Percentiles rank a stretch among this genome's conserved stretches.
Evolutionary conservation across 139 green algal genomes (phyloP).

Genomic region (Marvania coccoides): DNA sequence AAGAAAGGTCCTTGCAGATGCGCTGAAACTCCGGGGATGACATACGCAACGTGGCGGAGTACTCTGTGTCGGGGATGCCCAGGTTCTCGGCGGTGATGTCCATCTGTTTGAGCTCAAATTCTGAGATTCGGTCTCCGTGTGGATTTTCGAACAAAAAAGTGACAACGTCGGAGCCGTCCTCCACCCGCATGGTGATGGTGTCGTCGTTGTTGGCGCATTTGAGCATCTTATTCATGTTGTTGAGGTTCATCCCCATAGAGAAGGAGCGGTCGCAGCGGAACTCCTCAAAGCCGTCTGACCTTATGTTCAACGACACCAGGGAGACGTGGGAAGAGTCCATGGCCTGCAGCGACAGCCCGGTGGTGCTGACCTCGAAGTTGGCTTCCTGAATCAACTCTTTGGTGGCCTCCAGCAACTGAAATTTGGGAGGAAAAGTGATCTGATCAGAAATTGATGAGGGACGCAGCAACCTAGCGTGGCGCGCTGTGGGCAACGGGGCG

Average conservation of each 20-base stretch:
- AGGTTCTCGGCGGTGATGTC: slow-evolving; percentile 97
- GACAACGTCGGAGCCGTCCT: slow-evolving; percentile 81
- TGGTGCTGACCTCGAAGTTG: slow-evolving; percentile 89
- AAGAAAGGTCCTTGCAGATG: slow-evolving; percentile 71
- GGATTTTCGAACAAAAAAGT: slow-evolving; percentile 90
- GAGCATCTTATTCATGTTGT: slow-evolving; percentile 94
- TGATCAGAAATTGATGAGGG: background rate
- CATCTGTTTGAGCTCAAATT: slow-evolving; percentile 99
- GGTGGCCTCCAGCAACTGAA: slow-evolving; percentile 79
- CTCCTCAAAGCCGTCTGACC: slow-evolving; percentile 90
- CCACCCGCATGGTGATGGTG: slow-evolving; percentile 88
- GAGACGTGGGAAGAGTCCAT: slow-evolving; percentile 96
- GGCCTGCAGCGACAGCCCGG: slow-evolving; percentile 79
- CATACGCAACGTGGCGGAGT: slow-evolving; percentile 76
- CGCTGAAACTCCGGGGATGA: slow-evolving; percentile 83
- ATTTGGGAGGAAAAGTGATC: background rate
- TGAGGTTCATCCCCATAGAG: slow-evolving; percentile 82
- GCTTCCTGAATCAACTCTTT: slow-evolving; percentile 93
- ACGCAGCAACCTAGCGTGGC: background rate
- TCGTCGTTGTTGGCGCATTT: slow-evolving; percentile 94
- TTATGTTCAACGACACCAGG: slow-evolving; percentile 74
- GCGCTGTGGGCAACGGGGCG: background rate
- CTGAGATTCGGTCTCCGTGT: slow-evolving; percentile 72
- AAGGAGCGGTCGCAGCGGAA: slow-evolving; percentile 86
- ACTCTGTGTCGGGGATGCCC: slow-evolving; percentile 89